phyloP scores from a whole-genome alignment of 352 stramenopile species.

The Pilasporangium apinafurcum region DNA sequence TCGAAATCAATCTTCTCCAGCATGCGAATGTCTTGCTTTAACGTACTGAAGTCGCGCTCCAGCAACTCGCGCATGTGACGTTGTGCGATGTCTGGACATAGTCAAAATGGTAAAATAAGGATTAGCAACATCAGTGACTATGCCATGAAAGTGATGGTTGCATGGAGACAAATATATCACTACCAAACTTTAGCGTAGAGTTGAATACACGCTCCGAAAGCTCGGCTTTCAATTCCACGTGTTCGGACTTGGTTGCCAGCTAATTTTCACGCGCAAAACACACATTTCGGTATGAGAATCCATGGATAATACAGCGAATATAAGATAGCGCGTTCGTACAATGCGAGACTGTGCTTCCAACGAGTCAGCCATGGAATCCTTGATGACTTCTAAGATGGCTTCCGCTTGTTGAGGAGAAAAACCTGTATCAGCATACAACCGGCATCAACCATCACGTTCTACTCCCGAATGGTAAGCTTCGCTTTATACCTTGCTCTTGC shows the following conservation, averaged over 20 bases:
- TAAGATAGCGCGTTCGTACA: slow-evolving; percentile 20
- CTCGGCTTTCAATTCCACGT: slow-evolving; percentile 81
- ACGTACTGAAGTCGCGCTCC: slow-evolving; percentile 85
- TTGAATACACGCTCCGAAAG: slow-evolving; percentile 86
- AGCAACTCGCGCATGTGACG: slow-evolving; percentile 84
- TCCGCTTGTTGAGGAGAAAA: slow-evolving; percentile 66
- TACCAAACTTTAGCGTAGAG: slow-evolving; percentile 84
- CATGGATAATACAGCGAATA: not conserved
- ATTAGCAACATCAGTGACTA: not conserved
- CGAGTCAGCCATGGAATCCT: slow-evolving; percentile 73
- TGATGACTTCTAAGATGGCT: slow-evolving; percentile 78
- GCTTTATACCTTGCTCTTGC: slow-evolving; percentile 53
- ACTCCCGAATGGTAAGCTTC: not conserved
- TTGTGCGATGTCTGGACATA: slow-evolving; percentile 71
- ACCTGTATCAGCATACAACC: slow-evolving; percentile 19
- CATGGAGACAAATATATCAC: no score
- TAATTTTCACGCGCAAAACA: no score
- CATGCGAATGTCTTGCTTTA: slow-evolving; percentile 89
- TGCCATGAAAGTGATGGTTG: no score
- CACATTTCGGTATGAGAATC: not conserved
- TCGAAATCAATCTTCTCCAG: slow-evolving; percentile 88
- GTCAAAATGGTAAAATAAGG: not conserved
- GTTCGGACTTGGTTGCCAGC: slow-evolving; percentile 83
- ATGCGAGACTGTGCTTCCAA: slow-evolving; percentile 64
- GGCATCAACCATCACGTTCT: not conserved